Conservation (phyloP, 306 rosid species). For the Astragalus glycyphyllos region DNA sequence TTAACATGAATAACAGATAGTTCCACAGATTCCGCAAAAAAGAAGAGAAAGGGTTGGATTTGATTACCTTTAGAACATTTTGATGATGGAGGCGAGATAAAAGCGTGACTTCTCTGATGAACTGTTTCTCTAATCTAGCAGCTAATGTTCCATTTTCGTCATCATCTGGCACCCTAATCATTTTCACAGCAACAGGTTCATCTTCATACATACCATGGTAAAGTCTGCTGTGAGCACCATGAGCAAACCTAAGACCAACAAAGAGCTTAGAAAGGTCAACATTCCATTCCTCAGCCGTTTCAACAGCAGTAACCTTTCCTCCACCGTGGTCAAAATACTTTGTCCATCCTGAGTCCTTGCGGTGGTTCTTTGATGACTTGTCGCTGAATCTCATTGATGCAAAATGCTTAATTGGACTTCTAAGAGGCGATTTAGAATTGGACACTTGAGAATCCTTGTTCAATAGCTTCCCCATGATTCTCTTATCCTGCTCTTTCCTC, state of each 20-base stretch:
- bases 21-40: background rate
- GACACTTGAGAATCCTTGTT: constrained; percentile 54
- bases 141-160: constrained; percentile 75
- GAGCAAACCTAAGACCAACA: constrained; percentile 85
- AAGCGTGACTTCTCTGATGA: constrained; percentile 76
- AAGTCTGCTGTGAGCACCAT: constrained; percentile 93
- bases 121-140: constrained; percentile 80
- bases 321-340: constrained; percentile 84
- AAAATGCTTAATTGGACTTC: constrained; percentile 61
- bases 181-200: constrained; percentile 83
- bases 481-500: constrained; percentile 58
- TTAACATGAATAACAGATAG: constrained; percentile 40
- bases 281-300: constrained; percentile 78
- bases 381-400: constrained; percentile 52
- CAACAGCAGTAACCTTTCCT: constrained; percentile 90
- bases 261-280: constrained; percentile 85
- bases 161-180: constrained; percentile 80
- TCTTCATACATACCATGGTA: constrained; percentile 91
- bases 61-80: constrained; percentile 78
- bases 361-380: constrained; percentile 44
- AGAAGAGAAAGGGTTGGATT: constrained; percentile 31
- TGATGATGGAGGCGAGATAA: constrained; percentile 79
- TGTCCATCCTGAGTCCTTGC: constrained; percentile 79
- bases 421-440: constrained; percentile 38
- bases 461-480: constrained; percentile 55